Conservation (phyloP, 1,139 yeast genomes). For the Meyerozyma elateridarum region DNA sequence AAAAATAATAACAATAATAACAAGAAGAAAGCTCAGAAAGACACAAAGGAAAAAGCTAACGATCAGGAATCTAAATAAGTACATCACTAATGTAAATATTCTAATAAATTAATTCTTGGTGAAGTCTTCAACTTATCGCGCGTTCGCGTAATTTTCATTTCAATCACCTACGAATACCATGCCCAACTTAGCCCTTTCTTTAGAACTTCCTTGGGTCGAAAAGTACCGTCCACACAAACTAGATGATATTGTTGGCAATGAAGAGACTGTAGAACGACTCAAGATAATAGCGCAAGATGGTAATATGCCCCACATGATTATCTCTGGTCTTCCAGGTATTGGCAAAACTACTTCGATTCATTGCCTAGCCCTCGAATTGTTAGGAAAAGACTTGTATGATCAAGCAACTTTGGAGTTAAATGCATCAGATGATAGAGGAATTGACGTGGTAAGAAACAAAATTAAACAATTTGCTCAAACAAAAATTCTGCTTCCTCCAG, state of each 20-base stretch:
- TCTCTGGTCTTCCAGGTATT: slow-evolving; percentile 93
- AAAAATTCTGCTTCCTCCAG: slow-evolving; percentile 54
- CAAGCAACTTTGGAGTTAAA: slow-evolving; percentile 85
- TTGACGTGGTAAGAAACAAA: slow-evolving; percentile 45
- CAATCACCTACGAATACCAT: too few relatives aligned
- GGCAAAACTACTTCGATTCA: slow-evolving; percentile 94
- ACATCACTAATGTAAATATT: too few relatives aligned
- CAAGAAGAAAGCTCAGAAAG: slow-evolving; percentile 8
- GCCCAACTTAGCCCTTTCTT: slow-evolving; percentile 21
- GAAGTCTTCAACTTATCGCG: too few relatives aligned
- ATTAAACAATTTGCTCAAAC: slow-evolving; percentile 64
- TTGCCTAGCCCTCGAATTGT: slow-evolving; percentile 79
- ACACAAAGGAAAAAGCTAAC: not conserved
- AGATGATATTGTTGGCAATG: slow-evolving; percentile 88
- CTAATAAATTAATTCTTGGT: too few relatives aligned
- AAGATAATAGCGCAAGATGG: slow-evolving; percentile 87
- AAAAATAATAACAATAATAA: slow-evolving; percentile 22
- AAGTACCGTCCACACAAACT: slow-evolving; percentile 81
- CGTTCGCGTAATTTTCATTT: too few relatives aligned
- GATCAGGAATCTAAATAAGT: too few relatives aligned
- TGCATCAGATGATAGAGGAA: slow-evolving; percentile 49
- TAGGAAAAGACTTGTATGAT: slow-evolving; percentile 62
- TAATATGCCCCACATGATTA: slow-evolving; percentile 93
- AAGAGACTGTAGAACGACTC: slow-evolving; percentile 81
- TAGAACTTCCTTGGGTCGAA: slow-evolving; percentile 75